Evolutionary conservation across 179 eudicot species (phyloP).

Genomic region (Dionaea muscipula): DNA sequence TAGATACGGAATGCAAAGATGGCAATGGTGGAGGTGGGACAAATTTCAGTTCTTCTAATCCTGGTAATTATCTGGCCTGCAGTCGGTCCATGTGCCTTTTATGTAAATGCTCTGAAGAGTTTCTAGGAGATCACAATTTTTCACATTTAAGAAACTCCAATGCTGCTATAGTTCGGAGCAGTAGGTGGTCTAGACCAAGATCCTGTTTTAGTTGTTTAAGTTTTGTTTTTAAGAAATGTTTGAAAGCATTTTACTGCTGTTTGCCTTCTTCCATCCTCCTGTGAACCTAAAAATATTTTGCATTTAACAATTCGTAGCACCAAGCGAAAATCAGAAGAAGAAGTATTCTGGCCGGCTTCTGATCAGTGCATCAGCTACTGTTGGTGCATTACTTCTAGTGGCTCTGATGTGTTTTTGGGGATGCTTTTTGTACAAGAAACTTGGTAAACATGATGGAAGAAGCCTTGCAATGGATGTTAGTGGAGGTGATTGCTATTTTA

Average conservation of each 20-base stretch:
- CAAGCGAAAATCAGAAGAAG: constrained; percentile 39
- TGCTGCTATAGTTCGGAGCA: not conserved
- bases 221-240: not conserved
- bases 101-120: too few relatives aligned
- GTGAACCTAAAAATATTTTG: not conserved
- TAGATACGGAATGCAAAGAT: constrained; percentile 42
- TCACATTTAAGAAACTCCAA: not conserved
- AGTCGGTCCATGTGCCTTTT: too few relatives aligned
- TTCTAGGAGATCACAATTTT: not conserved
- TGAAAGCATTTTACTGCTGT: not conserved
- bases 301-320: constrained; percentile 17
- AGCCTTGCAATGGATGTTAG: constrained; percentile 75
- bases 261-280: not conserved
- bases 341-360: constrained; percentile 66
- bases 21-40: constrained; percentile 26
- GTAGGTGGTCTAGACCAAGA: not conserved
- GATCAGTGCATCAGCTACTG: constrained; percentile 87
- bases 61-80: constrained; percentile 28
- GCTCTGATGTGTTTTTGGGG: constrained; percentile 99
- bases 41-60: constrained; percentile 24
- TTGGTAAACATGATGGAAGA: constrained; percentile 67
- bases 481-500: constrained; percentile 42
- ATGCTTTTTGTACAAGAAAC: constrained; percentile 84
- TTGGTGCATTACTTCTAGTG: constrained; percentile 87
- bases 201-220: not conserved